Conservation (phyloP, 1,139 yeast genomes). For the Magnusiomyces sp. region DNA sequence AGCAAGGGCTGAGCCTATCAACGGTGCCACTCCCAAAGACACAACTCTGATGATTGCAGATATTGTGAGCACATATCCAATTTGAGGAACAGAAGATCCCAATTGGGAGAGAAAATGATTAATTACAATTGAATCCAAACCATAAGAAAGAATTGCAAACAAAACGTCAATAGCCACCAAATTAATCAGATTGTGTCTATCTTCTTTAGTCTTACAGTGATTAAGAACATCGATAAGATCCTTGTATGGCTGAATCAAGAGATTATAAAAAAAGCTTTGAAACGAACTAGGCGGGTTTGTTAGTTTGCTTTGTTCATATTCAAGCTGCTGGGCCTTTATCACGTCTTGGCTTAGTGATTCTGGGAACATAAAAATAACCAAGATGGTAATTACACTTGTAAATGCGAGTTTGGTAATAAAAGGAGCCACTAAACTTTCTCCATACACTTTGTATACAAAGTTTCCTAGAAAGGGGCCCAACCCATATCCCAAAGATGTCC, state of each 20-base stretch:
- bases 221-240: not conserved
- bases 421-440: not conserved
- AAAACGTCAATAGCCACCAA: not conserved
- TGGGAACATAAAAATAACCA: not conserved
- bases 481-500: not conserved
- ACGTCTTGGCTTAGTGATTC: not conserved
- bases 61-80: not conserved
- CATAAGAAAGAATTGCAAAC: not conserved
- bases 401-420: not conserved
- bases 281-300: not conserved
- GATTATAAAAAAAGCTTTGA: too few species aligned
- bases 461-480: not conserved
- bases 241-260: not conserved
- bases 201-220: not conserved
- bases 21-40: not conserved
- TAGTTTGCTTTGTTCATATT: not conserved
- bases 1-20: not conserved
- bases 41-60: constrained; percentile 2
- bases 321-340: not conserved
- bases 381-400: not conserved
- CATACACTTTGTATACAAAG: not conserved
- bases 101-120: not conserved
- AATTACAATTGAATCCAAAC: not conserved
- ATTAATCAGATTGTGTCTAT: not conserved
- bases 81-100: not conserved